Evolutionary conservation across 352 stramenopile species (phyloP), one percentile per base, ranked within the genome.

Genomic region (Globisporangium paroecandrum): DNA sequence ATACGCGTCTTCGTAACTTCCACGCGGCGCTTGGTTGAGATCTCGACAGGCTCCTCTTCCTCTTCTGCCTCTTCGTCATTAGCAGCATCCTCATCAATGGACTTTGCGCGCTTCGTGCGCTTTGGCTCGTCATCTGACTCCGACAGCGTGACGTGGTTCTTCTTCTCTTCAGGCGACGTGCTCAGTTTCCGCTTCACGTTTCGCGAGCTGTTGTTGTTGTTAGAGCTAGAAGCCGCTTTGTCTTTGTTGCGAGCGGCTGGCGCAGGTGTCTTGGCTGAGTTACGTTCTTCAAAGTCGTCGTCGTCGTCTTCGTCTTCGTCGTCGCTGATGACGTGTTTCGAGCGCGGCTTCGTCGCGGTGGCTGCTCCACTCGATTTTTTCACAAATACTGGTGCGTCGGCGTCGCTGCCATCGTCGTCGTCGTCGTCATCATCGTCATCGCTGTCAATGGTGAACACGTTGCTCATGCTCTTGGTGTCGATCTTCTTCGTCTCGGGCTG

Each of bases 1-100:
- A 95, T 90, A 59, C 78, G 76, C 47, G 85, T 91, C 71, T 90
- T 95, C 41, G 70, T 82, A 41, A 91, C 77, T 18, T 87, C 65
- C 55, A 89, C 69, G 10, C 77, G 74, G n/a, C 83, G 76, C 65
- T 84, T 92, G 7, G 73, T 85, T 6, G 67, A 41, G 34, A 89
- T 58, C 20, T 36, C 61, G 4, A 36, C 22, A 27, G 53, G 27
- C 15, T 20, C n/a, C 49, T 66, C 29, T 60, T 66, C 62, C 15
- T 66, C 58, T 49, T 69, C 38, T 70, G 32, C 32, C 1, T 69
- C 61, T 10, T 69, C 51, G 18, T 63, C 58, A 25, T 62, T 34
- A 18, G n/a, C 55, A 20, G n/a, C 55, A 20, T 60, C 55, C 55
- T 58, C 47, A 12, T 65, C 60, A 20, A 65, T 57, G 25, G 54